Base-by-base conservation (phyloP, 75 land plant species). In the Picea glauca region DNA sequence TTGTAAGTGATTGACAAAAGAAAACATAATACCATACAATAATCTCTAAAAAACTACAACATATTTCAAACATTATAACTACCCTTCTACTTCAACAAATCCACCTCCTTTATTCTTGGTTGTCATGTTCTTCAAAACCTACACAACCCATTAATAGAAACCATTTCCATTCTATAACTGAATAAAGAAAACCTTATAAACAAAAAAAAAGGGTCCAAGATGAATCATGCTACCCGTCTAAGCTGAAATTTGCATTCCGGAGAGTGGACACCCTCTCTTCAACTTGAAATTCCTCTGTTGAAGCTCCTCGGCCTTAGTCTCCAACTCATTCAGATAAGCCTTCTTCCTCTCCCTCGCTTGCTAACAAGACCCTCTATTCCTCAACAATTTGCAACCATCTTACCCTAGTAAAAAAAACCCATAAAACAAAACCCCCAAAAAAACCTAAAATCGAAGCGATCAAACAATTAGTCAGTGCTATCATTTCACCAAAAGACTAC, bases 301-400 rank as follows among this genome's bases (percentile, higher is more conserved):
- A 68, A 90, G 60, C 21, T 87, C 90, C 60, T 87, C 83, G 33
- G 85, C 80, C 73, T 81, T 77, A 4, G 73, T 21, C 62, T 90
- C 91, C 77, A 90, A 57, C 50, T 90, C 91, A 77, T 68, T 83
- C 43, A 87, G 66, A 73, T 90, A 90, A 7, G 82, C 91, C 78
- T 90, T 90, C 76, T 90, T 90, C 66, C 91, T 82, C 58, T 89
- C 91, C 72, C 91, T 67, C 6, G 91, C 91, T 78, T 89, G 91
- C 75, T 89, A 87, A 15, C 87, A 87, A 50, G 91, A 90, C 21
- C 87, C 91, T 64, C 91, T 82, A 61, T 90, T 90, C 78, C 91
- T 85, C 3, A 90, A 77, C 78, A 90, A 68, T 81, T 87, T 87
- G 75, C 56, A 78, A 6, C 32, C 0, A 20, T 31, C 6, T 46